phyloP scores from a whole-genome alignment of 176 grass and related monocot genomes.

The Dactylis glomerata region DNA sequence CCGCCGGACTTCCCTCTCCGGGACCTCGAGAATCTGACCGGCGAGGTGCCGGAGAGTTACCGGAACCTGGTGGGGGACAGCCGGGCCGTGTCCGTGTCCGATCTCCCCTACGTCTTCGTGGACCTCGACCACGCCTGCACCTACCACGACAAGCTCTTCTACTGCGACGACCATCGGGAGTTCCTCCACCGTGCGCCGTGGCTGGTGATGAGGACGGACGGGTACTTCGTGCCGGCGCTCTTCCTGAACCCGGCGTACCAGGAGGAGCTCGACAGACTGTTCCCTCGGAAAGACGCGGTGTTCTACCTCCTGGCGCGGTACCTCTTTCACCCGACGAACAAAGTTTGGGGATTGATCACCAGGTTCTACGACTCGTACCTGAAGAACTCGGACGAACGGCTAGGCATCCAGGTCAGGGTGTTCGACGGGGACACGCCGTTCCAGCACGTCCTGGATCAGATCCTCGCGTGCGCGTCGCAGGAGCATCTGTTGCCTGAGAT shows the following conservation, averaged over 20 bases:
- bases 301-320: slow-evolving; percentile 61
- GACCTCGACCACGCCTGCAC: slow-evolving; percentile 33
- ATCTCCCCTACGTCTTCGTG: slow-evolving; percentile 40
- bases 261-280: slow-evolving; percentile 41
- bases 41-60: slow-evolving; percentile 47
- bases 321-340: slow-evolving; percentile 58
- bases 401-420: slow-evolving; percentile 49
- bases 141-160: slow-evolving; percentile 52
- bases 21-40: slow-evolving; percentile 28
- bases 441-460: slow-evolving; percentile 22
- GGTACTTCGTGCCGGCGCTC: slow-evolving; percentile 53
- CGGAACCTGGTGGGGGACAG: slow-evolving; percentile 20
- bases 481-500: slow-evolving; percentile 29
- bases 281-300: slow-evolving; percentile 43
- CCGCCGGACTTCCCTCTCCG: slow-evolving; percentile 48
- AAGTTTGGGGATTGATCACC: slow-evolving; percentile 61
- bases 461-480: slow-evolving; percentile 26
- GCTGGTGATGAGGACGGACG: slow-evolving; percentile 60
- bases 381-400: slow-evolving; percentile 8
- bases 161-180: slow-evolving; percentile 44
- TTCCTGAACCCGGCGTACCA: slow-evolving; percentile 47
- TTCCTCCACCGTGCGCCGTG: slow-evolving; percentile 50
- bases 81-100: neutral
- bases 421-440: neutral
- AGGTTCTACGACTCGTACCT: slow-evolving; percentile 48